Base-by-base conservation (phyloP, 345 rosid species). In the Syzygium aromaticum region DNA sequence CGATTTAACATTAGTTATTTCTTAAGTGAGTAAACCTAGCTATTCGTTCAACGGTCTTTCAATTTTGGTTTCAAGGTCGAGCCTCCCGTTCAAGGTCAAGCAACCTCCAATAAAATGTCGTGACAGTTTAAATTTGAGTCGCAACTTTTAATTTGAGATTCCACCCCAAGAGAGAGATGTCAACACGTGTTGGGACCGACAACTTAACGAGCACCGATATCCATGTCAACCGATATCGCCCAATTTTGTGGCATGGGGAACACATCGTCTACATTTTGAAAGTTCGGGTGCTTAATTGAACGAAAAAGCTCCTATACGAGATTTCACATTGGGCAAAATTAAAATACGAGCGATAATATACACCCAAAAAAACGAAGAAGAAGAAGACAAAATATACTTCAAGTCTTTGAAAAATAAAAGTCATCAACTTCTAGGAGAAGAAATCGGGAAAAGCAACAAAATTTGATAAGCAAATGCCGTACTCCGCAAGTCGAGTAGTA, bases 121-220 rank as follows among this genome's bases (percentile, higher is more conserved):
- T 61, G 33, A 61, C 17, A 61, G 14, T 1, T 59, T 11, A 0
- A 59, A 59, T 59, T 59, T 0, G 3, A 27, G 0, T 59, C 13
- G 8, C 16, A 59, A 59, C 67, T 61, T n/a, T 61, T 61, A 15
- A 61, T n/a, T n/a, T 61, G 17, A 61, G 9, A 61, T 2, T 61
- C 17, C 33, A 13, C 9, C 16, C 0, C 0, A 0, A 27, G 33
- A 61, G 67, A 59, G 33, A 27, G 33, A n/a, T 7, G 0, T 13
- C 0, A 4, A n/a, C 27, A 61, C 13, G 28, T 61, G 1, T 61
- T 16, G 11, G 1, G 8, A n/a, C 17, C 46, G 3, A 61, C 8
- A 61, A n/a, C 28, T 59, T 59, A 59, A 59, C 16, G 5, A 25
- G 7, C 16, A 59, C 11, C 1, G 15, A 59, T 59, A 59, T 3